Evolutionary conservation across 257 asterid species (phyloP).

Genomic region (Plantago major): DNA sequence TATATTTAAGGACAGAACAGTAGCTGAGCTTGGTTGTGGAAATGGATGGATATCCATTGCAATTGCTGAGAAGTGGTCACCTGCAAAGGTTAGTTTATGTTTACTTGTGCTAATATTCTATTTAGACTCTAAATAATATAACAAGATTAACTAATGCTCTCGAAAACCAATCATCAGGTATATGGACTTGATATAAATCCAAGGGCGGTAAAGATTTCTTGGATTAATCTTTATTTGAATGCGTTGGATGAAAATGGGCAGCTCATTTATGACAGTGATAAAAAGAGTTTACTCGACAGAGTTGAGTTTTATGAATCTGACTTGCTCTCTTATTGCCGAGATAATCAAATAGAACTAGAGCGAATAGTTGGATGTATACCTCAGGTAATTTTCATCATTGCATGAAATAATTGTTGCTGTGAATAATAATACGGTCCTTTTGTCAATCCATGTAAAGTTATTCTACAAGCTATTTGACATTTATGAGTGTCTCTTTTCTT

Average conservation of each 20-base stretch:
- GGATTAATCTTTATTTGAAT: conserved; percentile 95
- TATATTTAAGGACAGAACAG: conserved; percentile 82
- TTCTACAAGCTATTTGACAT: conserved; percentile 7
- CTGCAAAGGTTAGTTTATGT: conserved; percentile 52
- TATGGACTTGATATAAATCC: conserved; percentile 99
- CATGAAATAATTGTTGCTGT: conserved; percentile 12
- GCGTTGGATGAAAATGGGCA: conserved; percentile 91
- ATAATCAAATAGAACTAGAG: conserved; percentile 84
- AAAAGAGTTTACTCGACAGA: conserved; percentile 83
- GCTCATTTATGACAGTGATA: conserved; percentile 73
- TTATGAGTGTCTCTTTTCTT: conserved; percentile 1
- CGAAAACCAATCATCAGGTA: conserved; percentile 51
- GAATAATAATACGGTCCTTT: conserved; percentile 13
- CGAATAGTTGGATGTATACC: conserved; percentile 98
- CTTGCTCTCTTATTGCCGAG: conserved; percentile 86
- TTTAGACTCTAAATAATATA: conserved; percentile 15
- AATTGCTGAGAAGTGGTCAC: conserved; percentile 93
- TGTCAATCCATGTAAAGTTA: conserved; percentile 14
- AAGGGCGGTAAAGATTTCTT: conserved; percentile 90
- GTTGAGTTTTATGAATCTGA: conserved; percentile 95
- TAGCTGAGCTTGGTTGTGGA: conserved; percentile 98
- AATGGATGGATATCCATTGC: conserved; percentile 99
- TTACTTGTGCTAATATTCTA: conserved; percentile 10
- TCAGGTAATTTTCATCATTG: conserved; percentile 54
- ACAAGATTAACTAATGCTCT: conserved; percentile 22